Evolutionary conservation across 306 rosid species (phyloP), one percentile per base, ranked within the genome.

Genomic region (Quercus engelmannii): DNA sequence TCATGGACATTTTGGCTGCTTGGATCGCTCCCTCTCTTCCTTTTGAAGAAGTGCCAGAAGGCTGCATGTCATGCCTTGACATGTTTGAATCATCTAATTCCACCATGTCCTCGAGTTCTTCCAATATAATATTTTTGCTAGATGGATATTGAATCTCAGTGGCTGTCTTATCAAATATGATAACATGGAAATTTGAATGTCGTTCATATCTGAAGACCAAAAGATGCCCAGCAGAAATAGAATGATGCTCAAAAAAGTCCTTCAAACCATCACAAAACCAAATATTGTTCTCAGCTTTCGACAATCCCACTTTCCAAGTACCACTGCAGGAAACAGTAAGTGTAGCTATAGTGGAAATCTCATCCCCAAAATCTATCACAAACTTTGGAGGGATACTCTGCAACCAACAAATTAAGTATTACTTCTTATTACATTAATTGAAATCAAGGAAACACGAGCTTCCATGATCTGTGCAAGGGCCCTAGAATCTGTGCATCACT

Each of bases 71-170:
- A 0, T 41, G 11, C 46, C 46, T 7, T 41, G 46, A 41, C 46
- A 41, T 8, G 11, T 41, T 2, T 8, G 46, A 41, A 8, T 8
- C 46, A 41, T 41, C 46, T 8, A 41, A 41, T 41, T 8, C 46
- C 12, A 41, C 46, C 0, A 8, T 8, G 11, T 41, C 46, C 12
- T 41, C 12, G 2, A 8, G 11, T 41, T 41, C 46, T 41, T 41
- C 46, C 46, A 0, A 12, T 3, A 8, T 10, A 3, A 3, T 13
- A 3, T 9, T 20, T 12, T 21, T n/a, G 12, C 9, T 11, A 12
- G 14, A 46, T 52, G 81, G 81, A 73, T 81, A 81, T 4, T 76
- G 67, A 26, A 76, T 76, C 59, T 81, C 85, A 4, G 57, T 55
- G 71, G 77, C 56, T 10, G 51, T 71, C 20, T 35, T 54, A 49